phyloP scores from a whole-genome alignment of 257 asterid genomes.

The Petunia axillaris region DNA sequence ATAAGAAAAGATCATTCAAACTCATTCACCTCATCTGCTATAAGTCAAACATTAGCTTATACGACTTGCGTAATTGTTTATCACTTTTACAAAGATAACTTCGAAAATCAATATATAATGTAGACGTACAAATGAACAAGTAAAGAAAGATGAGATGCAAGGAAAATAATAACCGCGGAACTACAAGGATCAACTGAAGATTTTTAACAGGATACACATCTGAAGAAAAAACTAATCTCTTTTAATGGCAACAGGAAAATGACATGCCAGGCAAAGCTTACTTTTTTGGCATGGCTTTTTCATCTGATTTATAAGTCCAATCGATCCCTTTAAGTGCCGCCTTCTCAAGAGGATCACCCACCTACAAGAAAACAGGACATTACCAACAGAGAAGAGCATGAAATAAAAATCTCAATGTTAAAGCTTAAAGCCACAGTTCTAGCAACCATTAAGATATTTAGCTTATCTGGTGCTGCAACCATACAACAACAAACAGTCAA shows the following conservation, averaged over 20 bases:
- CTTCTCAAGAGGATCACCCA: conserved; percentile 99
- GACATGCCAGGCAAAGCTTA: conserved; percentile 40
- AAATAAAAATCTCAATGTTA: conserved; percentile 19
- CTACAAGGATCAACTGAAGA: not conserved
- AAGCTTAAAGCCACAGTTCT: conserved; percentile 12
- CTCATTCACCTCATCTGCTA: not conserved
- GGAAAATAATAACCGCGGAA: not conserved
- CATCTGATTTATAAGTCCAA: conserved; percentile 96
- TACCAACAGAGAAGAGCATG: conserved; percentile 12
- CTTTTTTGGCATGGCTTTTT: conserved; percentile 93
- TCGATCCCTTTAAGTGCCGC: conserved; percentile 97
- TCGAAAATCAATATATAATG: not conserved
- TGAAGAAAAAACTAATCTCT: not conserved
- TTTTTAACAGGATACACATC: not conserved
- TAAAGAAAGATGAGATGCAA: conserved; percentile 2
- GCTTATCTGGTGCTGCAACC: not conserved
- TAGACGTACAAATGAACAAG: not conserved
- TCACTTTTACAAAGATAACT: not conserved
- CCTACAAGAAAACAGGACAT: conserved; percentile 55
- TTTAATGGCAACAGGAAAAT: not conserved
- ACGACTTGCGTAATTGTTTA: not conserved
- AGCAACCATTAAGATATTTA: not conserved
- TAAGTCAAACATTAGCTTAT: not conserved
- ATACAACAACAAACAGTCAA: not conserved
- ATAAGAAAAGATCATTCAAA: conserved; percentile 12